phyloP scores from a whole-genome alignment of 2,329 filamentous ascomycete species.

The Sclerotinia borealis region DNA sequence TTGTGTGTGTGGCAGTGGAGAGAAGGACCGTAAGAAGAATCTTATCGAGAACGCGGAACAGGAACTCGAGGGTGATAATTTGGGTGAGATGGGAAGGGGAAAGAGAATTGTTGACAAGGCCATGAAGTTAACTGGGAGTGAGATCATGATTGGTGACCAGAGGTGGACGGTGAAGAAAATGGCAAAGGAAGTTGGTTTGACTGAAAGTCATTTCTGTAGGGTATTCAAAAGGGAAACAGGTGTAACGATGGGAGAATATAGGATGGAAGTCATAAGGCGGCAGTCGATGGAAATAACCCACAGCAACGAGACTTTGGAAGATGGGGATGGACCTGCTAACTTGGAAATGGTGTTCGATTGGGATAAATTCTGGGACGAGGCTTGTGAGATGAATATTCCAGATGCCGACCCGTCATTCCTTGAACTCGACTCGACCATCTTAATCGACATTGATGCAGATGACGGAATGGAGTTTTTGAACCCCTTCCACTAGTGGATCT shows the following conservation, averaged over 20 bases:
- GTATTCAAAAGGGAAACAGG: conserved; percentile 46
- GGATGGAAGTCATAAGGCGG: not conserved
- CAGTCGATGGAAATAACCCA: not conserved
- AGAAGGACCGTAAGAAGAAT: not conserved
- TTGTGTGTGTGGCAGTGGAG: no score
- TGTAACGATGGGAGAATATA: conserved; percentile 14
- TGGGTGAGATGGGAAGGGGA: not conserved
- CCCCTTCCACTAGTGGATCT: not conserved
- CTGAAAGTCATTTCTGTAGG: conserved; percentile 53
- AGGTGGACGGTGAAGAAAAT: conserved; percentile 40
- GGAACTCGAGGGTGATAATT: not conserved
- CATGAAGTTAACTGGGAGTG: not conserved
- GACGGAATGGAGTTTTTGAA: not conserved
- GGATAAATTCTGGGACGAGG: not conserved
- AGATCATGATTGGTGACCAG: not conserved
- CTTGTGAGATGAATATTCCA: no score
- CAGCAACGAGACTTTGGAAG: no score
- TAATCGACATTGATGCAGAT: not conserved
- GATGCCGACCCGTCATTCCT: not conserved
- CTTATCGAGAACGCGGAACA: not conserved
- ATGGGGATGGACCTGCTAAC: not conserved
- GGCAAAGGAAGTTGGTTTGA: conserved; percentile 45
- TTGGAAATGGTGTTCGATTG: not conserved
- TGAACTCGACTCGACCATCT: not conserved
- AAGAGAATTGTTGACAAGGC: not conserved